These are phyloP conservation scores for Pharus latifolius DNA, from an alignment of 176 grass and related monocot genomes.

Conservation along the genomic window DNA sequence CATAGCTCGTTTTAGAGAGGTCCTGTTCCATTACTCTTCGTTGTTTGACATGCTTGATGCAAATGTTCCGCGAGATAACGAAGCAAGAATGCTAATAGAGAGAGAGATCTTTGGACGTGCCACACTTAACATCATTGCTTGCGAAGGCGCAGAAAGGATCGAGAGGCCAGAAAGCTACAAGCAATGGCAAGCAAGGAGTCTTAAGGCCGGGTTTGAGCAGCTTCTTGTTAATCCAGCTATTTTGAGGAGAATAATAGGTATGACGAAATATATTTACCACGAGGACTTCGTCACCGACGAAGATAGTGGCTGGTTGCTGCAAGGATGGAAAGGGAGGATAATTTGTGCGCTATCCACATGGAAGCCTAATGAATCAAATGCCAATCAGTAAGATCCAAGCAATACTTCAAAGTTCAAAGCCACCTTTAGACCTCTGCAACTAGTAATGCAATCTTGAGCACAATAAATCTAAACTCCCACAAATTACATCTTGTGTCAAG, in stretches of 20 bases:
- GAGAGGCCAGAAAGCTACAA: constrained; percentile 26
- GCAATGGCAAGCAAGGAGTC: constrained; percentile 24
- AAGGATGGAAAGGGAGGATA: constrained; percentile 41
- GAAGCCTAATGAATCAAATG: constrained; percentile 11
- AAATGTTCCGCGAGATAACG: constrained; percentile 27
- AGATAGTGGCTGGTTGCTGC: constrained; percentile 25
- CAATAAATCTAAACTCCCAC: background rate
- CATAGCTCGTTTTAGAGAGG: constrained; percentile 30
- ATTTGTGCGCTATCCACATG: constrained; percentile 21
- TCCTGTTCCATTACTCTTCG: constrained; percentile 35
- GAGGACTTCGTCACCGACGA: constrained; percentile 28
- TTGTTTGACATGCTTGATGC: constrained; percentile 50
- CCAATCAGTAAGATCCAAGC: background rate
- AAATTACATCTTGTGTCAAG: background rate
- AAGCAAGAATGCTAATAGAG: constrained; percentile 17
- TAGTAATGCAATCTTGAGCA: background rate
- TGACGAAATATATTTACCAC: constrained; percentile 5
- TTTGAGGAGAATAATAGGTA: background rate
- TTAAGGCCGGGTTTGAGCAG: constrained; percentile 27
- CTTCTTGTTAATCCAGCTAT: constrained; percentile 6
- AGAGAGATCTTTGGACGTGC: background rate
- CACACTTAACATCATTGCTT: constrained; percentile 17
- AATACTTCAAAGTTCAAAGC: background rate
- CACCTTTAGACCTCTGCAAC: background rate
- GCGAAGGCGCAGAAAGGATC: constrained; percentile 29